Evolutionary conservation across 2,329 filamentous ascomycete species (phyloP), one percentile per base, ranked within the genome.

Genomic region (Bipolaris sorokiniana): DNA sequence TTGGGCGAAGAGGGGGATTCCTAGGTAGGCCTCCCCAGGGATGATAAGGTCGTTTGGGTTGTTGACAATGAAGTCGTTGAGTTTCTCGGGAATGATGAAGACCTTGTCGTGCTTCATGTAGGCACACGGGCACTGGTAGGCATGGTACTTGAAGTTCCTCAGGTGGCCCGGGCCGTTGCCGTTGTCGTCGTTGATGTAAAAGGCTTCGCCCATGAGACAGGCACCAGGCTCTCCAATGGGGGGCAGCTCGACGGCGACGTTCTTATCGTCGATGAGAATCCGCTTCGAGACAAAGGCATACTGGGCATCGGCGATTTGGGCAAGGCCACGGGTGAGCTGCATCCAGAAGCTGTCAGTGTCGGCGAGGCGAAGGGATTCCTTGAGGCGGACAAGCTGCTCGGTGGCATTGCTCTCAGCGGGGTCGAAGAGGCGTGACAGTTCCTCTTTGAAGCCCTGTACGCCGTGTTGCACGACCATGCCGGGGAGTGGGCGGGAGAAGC

Each of bases 51-150:
- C 73, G 65, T 88, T 88, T 5, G 86, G 85, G 63, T 88, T 88
- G 61, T 86, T 79, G 23, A 82, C 80, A 45, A 85, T 82, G 67
- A 88, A 84, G 5, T 85, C 82, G 51, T 79, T 80, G 44, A 90
- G 74, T 40, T 81, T 80, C 54, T 89, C 84, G 0, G 88, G 86
- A 20, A 91, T 85, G 54, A 90, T 75, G 69, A 89, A 88, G 48
- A 89, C 85, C 71, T 90, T 89, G 76, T 90, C 87, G 70, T 90
- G 85, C 63, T 84, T 86, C 88, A 90, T 90, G 69, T 88, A 84
- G 34, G 83, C 83, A 72, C 88, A 88, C 4, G 88, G 87, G 61
- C 86, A 86, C 22, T 82, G 85, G 64, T 87, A 88, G 36, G 86
- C 84, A 64, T 86, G 82, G 73, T 88, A 89, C 62, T 86, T 85